Evolutionary conservation across 2,329 filamentous ascomycete genomes (phyloP).

Genomic region (Apiospora kogelbergensis): DNA sequence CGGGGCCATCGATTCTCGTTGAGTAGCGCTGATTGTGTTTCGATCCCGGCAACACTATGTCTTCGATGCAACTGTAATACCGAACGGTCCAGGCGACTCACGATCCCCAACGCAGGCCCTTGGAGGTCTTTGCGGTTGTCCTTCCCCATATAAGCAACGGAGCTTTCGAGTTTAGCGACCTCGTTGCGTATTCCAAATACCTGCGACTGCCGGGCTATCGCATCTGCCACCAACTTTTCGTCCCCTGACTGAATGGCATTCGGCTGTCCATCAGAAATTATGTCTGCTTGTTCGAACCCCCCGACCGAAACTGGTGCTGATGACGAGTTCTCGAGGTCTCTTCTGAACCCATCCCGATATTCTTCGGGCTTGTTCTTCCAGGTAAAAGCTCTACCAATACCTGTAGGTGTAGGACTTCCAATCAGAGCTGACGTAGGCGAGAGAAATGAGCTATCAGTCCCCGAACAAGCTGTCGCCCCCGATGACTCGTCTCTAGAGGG

Average conservation of each 20-base stretch:
- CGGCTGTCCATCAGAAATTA: not conserved
- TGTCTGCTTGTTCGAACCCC: not conserved
- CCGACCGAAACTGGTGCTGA: slow-evolving; percentile 13
- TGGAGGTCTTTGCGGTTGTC: slow-evolving; percentile 58
- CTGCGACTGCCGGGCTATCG: slow-evolving; percentile 22
- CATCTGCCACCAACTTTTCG: slow-evolving; percentile 18
- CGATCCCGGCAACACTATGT: slow-evolving; percentile 50
- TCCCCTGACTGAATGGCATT: slow-evolving; percentile 15
- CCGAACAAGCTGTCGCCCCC: slow-evolving; percentile 34
- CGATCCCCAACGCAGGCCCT: slow-evolving; percentile 49
- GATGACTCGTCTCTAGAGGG: slow-evolving; percentile 58
- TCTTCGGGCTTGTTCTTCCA: slow-evolving; percentile 67
- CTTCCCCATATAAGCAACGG: slow-evolving; percentile 57
- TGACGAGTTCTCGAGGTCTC: slow-evolving; percentile 24
- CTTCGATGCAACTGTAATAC: slow-evolving; percentile 60
- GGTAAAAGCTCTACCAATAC: slow-evolving; percentile 53
- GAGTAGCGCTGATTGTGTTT: slow-evolving; percentile 30
- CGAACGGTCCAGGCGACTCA: slow-evolving; percentile 43
- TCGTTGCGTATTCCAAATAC: slow-evolving; percentile 22
- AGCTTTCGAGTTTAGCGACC: slow-evolving; percentile 44
- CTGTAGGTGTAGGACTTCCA: slow-evolving; percentile 35
- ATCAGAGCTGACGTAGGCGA: slow-evolving; percentile 35
- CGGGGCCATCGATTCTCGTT: slow-evolving; percentile 68
- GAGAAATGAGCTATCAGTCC: slow-evolving; percentile 35
- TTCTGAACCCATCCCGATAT: slow-evolving; percentile 46